Base-by-base conservation (phyloP, 2,329 filamentous ascomycete species). In the Elsinoe necatrix region DNA sequence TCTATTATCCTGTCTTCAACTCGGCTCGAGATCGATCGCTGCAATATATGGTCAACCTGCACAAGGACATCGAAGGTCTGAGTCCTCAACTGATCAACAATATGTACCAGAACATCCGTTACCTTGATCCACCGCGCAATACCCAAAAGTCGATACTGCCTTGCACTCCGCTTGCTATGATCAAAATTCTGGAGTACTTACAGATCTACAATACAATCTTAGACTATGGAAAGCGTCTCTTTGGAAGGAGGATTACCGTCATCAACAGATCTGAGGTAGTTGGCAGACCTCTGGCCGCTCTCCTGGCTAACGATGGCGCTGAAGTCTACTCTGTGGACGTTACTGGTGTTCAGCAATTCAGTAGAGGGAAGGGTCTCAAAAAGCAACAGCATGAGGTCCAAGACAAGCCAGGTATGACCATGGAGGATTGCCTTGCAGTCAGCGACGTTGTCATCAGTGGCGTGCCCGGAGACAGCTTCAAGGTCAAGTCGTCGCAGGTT, bases 21-120 rank as follows among this genome's bases (percentile, higher is more conserved):
- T 86, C 85, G 54, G 80, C 83, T 25, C 89, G 95, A 72, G 93
- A 98, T 73, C 87, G 88, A 71, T 97, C 97, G 72, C 83, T 98
- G 63, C 92, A 97, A 74, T 91, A 96, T 75, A 89, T 95, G 2
- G 90, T 96, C 57, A 84, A 89, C 57, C 80, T 95, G 42, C 75
- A 81, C 71, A 97, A 98, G 73, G 93, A 98, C 67, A 92, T 98
- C 63, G 93, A 98, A 73, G 93, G 93, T 34, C 82, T 98, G 58
- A 89, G 86, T 65, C 92, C 96, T 73, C 85, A 85, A 68, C 91
- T 97, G 75, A 86, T 97, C 68, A 91, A 92, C 81, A 98, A 98
- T 80, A 96, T 98, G 91, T 98, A 97, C 75, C 88, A 96, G 77
- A 98, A 98, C 75, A 83, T 95, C 66, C 89, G 93, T 62, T 97